Evolutionary conservation across 1,284 basidiomycete species (phyloP).

Genomic region (Leccinum fallax): DNA sequence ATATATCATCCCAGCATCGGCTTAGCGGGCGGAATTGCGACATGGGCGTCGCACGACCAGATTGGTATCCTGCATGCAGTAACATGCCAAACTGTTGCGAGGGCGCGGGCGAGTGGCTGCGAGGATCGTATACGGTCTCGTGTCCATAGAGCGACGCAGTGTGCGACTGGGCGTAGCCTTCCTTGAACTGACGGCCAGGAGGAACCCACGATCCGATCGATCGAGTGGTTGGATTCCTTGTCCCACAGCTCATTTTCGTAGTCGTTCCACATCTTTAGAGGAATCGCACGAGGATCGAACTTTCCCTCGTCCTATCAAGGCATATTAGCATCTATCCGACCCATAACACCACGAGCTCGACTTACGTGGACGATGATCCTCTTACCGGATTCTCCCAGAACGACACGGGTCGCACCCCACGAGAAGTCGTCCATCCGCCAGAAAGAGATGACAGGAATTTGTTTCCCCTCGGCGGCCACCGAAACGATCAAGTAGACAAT

Average conservation of each 20-base stretch:
- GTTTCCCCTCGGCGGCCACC: constrained; percentile 61
- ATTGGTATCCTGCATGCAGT: constrained; percentile 70
- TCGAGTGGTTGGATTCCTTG: constrained; percentile 90
- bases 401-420: constrained; percentile 94
- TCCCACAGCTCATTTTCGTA: constrained; percentile 99
- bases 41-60: constrained; percentile 73
- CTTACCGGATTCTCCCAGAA: constrained; percentile 94
- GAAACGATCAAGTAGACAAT: constrained; percentile 87
- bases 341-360: constrained; percentile 16
- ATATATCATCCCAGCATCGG: constrained; percentile 41
- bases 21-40: constrained; percentile 44
- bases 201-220: constrained; percentile 86
- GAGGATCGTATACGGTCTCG: constrained; percentile 78
- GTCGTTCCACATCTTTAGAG: constrained; percentile 95
- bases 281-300: constrained; percentile 91
- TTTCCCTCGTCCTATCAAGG: constrained; percentile 86
- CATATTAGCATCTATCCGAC: constrained; percentile 14
- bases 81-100: constrained; percentile 57
- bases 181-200: constrained; percentile 65
- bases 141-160: constrained; percentile 79
- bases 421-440: constrained; percentile 99
- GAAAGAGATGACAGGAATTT: constrained; percentile 85
- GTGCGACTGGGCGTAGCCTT: constrained; percentile 72
- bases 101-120: constrained; percentile 68
- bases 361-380: constrained; percentile 91